Conservation (phyloP, 1,284 basidiomycete genomes). For the Trametes sp. region DNA sequence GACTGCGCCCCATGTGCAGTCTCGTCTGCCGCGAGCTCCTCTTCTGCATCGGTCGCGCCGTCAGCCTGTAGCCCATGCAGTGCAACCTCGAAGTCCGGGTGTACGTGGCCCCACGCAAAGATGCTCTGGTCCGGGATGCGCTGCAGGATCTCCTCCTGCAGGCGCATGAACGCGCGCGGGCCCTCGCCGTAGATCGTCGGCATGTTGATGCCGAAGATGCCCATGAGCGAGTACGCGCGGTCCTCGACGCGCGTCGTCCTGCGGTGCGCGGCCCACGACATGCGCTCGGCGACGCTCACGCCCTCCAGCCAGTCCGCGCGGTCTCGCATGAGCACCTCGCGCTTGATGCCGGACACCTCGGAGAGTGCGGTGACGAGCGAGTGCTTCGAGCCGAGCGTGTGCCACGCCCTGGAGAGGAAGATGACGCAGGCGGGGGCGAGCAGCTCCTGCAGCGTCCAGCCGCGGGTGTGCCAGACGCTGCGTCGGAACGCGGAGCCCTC, state of each 20-base stretch:
- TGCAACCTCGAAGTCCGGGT: neutral
- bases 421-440: conserved; percentile 10
- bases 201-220: neutral
- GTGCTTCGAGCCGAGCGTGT: conserved; percentile 9
- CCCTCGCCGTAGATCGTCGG: conserved; percentile 7
- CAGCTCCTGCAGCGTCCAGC: conserved; percentile 11
- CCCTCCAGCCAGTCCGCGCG: conserved; percentile 2
- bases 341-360: conserved; percentile 12
- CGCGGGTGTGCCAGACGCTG: conserved; percentile 12
- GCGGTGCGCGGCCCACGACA: conserved; percentile 15
- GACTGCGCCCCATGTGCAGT: neutral
- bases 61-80: neutral
- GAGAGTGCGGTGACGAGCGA: conserved; percentile 1
- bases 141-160: conserved; percentile 20
- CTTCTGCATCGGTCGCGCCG: neutral
- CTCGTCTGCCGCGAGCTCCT: neutral
- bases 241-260: conserved; percentile 2
- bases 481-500: conserved; percentile 12
- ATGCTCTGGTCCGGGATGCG: conserved; percentile 17
- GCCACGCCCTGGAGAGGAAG: conserved; percentile 16
- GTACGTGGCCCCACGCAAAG: conserved; percentile 8
- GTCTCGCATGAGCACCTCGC: conserved; percentile 1
- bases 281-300: conserved; percentile 18
- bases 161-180: conserved; percentile 11
- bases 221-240: neutral